A percentile compares a stretch with the other conserved stretches of the same genome.
Conservation (phyloP, 441 rosid genomes). For the Hura crepitans region DNA sequence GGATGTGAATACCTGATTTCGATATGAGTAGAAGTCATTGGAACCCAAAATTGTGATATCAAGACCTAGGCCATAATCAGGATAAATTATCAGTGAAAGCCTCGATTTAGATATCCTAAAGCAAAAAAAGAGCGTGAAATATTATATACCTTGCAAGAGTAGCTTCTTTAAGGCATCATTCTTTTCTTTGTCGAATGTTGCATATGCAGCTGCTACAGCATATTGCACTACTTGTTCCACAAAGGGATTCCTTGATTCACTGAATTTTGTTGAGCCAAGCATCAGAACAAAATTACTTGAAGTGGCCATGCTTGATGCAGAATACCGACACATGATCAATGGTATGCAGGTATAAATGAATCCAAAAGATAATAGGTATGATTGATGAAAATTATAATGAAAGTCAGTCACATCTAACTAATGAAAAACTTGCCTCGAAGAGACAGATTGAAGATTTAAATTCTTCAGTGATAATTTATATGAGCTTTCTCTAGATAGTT, state of each 20-base stretch:
- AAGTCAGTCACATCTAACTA: constrained; percentile 6
- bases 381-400: neutral
- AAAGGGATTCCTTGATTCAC: constrained; percentile 82
- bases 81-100: constrained; percentile 25
- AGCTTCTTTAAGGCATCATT: constrained; percentile 54
- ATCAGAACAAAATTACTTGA: constrained; percentile 9
- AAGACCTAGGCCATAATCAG: constrained; percentile 61
- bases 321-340: neutral
- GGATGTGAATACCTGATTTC: constrained; percentile 63
- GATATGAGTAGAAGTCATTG: constrained; percentile 96
- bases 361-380: neutral
- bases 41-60: constrained; percentile 82
- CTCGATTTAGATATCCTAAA: neutral
- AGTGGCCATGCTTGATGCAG: constrained; percentile 3
- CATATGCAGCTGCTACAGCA: constrained; percentile 76
- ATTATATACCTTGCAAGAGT: constrained; percentile 66
- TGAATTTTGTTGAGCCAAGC: constrained; percentile 24
- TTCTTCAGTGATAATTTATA: constrained; percentile 68
- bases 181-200: constrained; percentile 44
- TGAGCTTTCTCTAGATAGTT: constrained; percentile 77
- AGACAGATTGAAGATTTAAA: constrained; percentile 54
- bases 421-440: constrained; percentile 60
- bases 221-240: constrained; percentile 83
- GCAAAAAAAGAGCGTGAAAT: neutral
- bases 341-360: neutral